Base-by-base conservation (phyloP, 169 alveolate species). In the Cytauxzoon felis region DNA sequence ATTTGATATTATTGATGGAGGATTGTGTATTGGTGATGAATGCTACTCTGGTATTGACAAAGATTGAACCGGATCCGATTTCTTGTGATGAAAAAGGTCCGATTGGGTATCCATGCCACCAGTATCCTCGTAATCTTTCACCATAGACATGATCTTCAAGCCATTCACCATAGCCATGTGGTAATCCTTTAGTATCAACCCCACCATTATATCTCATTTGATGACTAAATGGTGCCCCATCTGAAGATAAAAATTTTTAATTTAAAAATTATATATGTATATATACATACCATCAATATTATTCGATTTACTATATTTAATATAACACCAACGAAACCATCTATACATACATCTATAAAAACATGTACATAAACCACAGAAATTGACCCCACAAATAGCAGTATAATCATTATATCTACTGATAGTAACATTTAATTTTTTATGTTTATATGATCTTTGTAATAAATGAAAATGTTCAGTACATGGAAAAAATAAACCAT, bases 111-210 rank as follows among this genome's bases (percentile, higher is more conserved):
- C 95, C 95, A 61, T 91, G 93, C 70, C 85, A 81, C 95, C 95
- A 91, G 53, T 80, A 85, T 11, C 95, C 95, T 43, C 82, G 90
- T 23, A 88, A 34, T 16, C 90, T 66, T 62, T 90, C 95, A n/a
- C 95, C 95, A 57, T 66, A 70, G 0, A 82, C 70, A 48, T 90
- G 91, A 49, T 90, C 95, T 54, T 89, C 95, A 32, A 90, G 72
- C 95, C 95, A 90, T 62, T 91, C 93, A 18, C 95, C 95, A 45
- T 86, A 90, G 3, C 95, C 95, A 65, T 90, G 95, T 0, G 95
- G 95, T 34, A 90, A 67, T 21, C 91, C 93, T 26, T 88, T 78
- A 8, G 81, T 88, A 45, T 90, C 94, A 11, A 89, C 64, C 45
- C 75, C 88, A 19, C 95, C 95, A 27, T 86, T 53, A 80, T 90